phyloP scores from a whole-genome alignment of 2,329 filamentous ascomycete species.

The Verticillium nubilum region DNA sequence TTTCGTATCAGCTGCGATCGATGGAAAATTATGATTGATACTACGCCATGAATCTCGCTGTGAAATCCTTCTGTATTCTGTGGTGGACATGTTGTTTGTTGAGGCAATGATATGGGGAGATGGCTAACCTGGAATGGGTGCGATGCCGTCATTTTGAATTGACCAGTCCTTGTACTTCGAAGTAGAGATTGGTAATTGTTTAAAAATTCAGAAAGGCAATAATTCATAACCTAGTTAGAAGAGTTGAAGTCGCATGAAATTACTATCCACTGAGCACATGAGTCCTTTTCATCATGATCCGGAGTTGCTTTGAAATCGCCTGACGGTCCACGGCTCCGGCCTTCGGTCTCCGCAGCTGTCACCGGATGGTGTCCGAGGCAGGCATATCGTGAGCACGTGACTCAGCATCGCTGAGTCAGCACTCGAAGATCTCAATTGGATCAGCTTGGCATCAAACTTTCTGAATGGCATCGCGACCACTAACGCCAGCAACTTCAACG shows the following conservation, averaged over 20 bases:
- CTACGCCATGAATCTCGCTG: not conserved
- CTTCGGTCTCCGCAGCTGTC: slow-evolving; percentile 3
- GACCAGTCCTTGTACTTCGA: slow-evolving; percentile 3
- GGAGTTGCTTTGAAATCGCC: slow-evolving; percentile 32
- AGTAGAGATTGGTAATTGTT: slow-evolving; percentile 10
- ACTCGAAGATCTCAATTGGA: not conserved
- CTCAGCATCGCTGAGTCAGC: not conserved
- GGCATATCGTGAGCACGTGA: not conserved
- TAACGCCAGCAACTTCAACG: not conserved
- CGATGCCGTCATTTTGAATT: slow-evolving; percentile 16
- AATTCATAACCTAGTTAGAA: slow-evolving; percentile 4
- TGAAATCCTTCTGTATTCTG: not conserved
- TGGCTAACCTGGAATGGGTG: slow-evolving; percentile 16
- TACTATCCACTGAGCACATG: not conserved
- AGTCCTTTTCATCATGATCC: slow-evolving; percentile 10
- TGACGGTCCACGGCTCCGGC: not conserved
- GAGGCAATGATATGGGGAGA: not conserved
- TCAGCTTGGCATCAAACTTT: slow-evolving; percentile 5
- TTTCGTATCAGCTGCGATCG: slow-evolving; percentile 33
- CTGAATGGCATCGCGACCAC: not conserved
- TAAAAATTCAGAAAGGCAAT: slow-evolving; percentile 10
- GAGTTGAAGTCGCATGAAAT: not conserved
- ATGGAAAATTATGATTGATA: too few relatives aligned
- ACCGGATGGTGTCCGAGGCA: not conserved
- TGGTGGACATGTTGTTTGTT: not conserved